Evolutionary conservation across 1,139 yeast genomes (phyloP), one percentile per base, ranked within the genome.

Genomic region (Geotrichum restrictum): DNA sequence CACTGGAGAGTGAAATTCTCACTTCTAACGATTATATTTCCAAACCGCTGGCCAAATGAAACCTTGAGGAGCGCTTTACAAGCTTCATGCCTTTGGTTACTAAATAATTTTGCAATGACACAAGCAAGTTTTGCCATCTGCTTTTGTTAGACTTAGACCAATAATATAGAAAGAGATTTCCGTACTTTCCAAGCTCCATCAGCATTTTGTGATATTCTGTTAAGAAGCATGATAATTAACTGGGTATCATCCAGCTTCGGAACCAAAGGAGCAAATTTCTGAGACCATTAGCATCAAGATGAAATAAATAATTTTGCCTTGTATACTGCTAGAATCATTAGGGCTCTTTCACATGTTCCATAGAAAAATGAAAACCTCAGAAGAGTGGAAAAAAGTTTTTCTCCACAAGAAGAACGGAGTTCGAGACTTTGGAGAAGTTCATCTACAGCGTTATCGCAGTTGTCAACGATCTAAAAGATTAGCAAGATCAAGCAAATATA

Each of bases 121-220:
- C 52, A 41, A 18, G 45, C 45, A n/a, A 54, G 51, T 38, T 54
- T 54, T 27, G 56, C 52, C 45, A 54, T 46, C 48, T 50, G n/a
- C 10, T n/a, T n/a, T 2, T 14, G 39, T 45, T 36, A 27, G 41
- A n/a, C n/a, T n/a, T 10, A 8, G 5, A 33, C 22, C 14, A 38
- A 38, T 14, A 2, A 32, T n/a, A 3, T 22, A 11, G 14, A 29
- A 22, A 31, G 14, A 22, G 18, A 6, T 27, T 16, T 14, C 7
- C 52, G 18, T 48, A 52, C 55, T 45, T 52, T 51, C 57, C 57
- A 54, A 4, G 51, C 41, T 7, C 49, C 45, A 7, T 51, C 53
- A 2, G 45, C 42, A 11, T 39, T 31, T n/a, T 52, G 42, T 10
- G 48, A 33, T 13, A 52, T 37, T 10, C 57, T 32, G 40, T 49